These are phyloP conservation scores for Gaeumannomyces tritici DNA, from an alignment of 2,329 filamentous ascomycete species.

Conservation along the genomic window DNA sequence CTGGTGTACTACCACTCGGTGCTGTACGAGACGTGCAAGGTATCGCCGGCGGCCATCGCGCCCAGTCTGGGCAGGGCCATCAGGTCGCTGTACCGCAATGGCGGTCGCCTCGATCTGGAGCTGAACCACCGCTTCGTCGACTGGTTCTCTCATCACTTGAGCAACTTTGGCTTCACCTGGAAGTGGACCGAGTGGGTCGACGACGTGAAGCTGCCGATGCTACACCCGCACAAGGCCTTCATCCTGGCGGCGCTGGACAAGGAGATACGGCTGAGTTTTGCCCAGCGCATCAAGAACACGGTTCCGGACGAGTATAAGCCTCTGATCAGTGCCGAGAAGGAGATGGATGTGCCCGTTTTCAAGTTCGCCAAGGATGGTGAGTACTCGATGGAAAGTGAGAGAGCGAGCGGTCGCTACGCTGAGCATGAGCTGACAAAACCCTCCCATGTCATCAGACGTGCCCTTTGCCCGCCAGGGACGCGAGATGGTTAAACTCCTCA, in stretches of 20 bases:
- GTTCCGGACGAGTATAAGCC: conserved; percentile 76
- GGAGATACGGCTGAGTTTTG: conserved; percentile 92
- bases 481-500: conserved; percentile 68
- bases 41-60: conserved; percentile 91
- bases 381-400: conserved; percentile 18
- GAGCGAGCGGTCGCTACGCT: background rate
- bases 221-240: conserved; percentile 88
- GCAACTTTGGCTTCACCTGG: conserved; percentile 99
- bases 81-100: conserved; percentile 76
- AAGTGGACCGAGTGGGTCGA: conserved; percentile 98
- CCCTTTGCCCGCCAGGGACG: conserved; percentile 80
- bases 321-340: conserved; percentile 77
- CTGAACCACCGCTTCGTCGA: conserved; percentile 81
- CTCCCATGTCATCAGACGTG: conserved; percentile 41
- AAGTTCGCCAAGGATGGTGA: conserved; percentile 73
- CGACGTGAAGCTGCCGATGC: conserved; percentile 65
- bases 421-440: background rate
- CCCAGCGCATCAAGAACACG: conserved; percentile 90
- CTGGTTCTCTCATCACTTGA: conserved; percentile 96
- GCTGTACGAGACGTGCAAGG: conserved; percentile 90
- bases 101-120: conserved; percentile 78
- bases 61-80: conserved; percentile 90
- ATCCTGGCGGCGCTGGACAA: conserved; percentile 87
- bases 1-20: conserved; percentile 94
- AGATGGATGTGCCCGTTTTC: conserved; percentile 92